Evolutionary conservation across 371 early-diverging fungal genomes (phyloP).

Genomic region (Syncephalastrum sp.): DNA sequence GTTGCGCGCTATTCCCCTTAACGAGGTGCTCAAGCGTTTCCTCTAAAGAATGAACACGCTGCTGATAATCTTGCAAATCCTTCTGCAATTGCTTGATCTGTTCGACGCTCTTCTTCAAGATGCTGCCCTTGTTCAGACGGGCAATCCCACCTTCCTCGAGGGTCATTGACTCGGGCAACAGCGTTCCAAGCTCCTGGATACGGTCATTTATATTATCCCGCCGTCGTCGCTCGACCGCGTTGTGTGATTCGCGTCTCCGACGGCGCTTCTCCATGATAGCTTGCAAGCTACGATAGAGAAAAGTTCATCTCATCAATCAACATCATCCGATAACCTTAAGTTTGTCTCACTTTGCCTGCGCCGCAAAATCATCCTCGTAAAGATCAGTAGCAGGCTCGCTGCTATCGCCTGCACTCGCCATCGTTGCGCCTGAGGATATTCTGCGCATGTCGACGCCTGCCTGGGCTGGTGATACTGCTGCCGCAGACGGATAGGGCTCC

Average conservation of each 20-base stretch:
- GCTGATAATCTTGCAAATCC: slow-evolving; percentile 48
- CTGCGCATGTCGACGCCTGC: not conserved
- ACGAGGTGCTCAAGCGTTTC: slow-evolving; percentile 24
- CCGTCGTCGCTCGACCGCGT: slow-evolving; percentile 82
- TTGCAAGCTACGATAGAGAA: slow-evolving; percentile 15
- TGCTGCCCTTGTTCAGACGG: slow-evolving; percentile 77
- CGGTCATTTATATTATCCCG: slow-evolving; percentile 95
- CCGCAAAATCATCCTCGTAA: slow-evolving; percentile 29
- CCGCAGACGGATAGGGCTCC: slow-evolving; percentile 1
- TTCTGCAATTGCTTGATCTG: slow-evolving; percentile 75
- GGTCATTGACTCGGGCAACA: slow-evolving; percentile 63
- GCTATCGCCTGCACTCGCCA: not conserved
- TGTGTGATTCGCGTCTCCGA: slow-evolving; percentile 26
- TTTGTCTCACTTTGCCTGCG: slow-evolving; percentile 31
- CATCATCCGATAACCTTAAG: too few relatives aligned
- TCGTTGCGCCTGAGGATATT: not conserved
- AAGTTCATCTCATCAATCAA: too few relatives aligned
- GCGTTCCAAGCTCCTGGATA: slow-evolving; percentile 83
- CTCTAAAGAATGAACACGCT: slow-evolving; percentile 71
- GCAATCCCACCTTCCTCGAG: slow-evolving; percentile 50
- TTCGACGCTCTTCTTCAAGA: slow-evolving; percentile 86
- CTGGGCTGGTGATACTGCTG: not conserved
- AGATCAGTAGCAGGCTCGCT: slow-evolving; percentile 4
- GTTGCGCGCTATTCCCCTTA: too few relatives aligned
- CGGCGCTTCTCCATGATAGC: slow-evolving; percentile 28